Conservation (phyloP, 2,329 filamentous ascomycete genomes). For the Scedosporium apiospermum region DNA sequence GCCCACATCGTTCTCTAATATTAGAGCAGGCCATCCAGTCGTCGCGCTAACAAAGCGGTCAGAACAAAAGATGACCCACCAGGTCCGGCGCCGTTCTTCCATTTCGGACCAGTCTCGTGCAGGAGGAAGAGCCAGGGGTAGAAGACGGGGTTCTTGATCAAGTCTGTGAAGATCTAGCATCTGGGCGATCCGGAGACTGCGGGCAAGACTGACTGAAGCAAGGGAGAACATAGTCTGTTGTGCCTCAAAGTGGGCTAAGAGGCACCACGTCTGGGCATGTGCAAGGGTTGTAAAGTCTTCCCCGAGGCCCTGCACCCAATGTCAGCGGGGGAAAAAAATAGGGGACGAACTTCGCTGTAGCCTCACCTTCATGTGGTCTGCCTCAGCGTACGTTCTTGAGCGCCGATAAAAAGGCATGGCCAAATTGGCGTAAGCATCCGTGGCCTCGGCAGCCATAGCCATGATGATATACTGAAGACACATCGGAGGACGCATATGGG, state of each 20-base stretch:
- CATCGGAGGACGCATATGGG: constrained; percentile 70
- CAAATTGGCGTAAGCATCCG: constrained; percentile 61
- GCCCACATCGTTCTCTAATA: constrained; percentile 60
- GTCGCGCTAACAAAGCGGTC: constrained; percentile 82
- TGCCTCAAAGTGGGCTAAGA: constrained; percentile 72
- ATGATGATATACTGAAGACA: constrained; percentile 81
- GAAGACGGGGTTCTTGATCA: constrained; percentile 54
- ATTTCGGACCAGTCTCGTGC: constrained; percentile 71
- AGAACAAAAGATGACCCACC: constrained; percentile 76
- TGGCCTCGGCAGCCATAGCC: constrained; percentile 64
- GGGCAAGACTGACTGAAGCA: constrained; percentile 72
- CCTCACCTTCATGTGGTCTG: constrained; percentile 70
- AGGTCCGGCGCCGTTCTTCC: constrained; percentile 68
- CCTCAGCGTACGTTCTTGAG: constrained; percentile 71
- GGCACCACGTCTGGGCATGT: constrained; percentile 71
- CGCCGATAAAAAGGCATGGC: constrained; percentile 75
- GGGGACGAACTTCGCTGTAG: background rate
- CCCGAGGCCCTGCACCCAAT: constrained; percentile 48
- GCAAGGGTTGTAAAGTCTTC: constrained; percentile 71
- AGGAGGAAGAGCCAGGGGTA: constrained; percentile 65
- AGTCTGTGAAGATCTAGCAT: constrained; percentile 81
- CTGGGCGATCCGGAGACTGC: constrained; percentile 59
- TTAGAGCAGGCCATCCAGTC: constrained; percentile 79
- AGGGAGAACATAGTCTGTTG: constrained; percentile 77
- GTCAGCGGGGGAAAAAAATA: background rate